Evolutionary conservation across 2,329 filamentous ascomycete genomes (phyloP).

Genomic region (Cytospora mali): DNA sequence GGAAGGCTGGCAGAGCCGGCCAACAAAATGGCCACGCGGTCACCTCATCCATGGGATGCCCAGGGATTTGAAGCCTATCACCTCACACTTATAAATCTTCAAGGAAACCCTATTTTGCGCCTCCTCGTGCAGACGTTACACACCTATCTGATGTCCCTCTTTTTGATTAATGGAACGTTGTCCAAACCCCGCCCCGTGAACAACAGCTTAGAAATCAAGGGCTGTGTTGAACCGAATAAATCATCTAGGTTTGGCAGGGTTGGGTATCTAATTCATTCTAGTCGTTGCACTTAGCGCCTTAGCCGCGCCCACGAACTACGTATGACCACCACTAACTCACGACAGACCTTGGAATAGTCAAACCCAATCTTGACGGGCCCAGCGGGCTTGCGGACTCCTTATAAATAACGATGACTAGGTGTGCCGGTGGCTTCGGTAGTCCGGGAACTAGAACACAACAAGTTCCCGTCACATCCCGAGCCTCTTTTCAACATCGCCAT

Average conservation of each 20-base stretch:
- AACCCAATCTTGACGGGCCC: not conserved
- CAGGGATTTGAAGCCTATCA: not conserved
- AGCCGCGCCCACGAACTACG: not conserved
- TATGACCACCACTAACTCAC: too few relatives aligned
- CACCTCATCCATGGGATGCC: not conserved
- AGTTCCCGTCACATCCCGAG: not conserved
- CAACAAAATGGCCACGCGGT: not conserved
- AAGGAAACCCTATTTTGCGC: not conserved
- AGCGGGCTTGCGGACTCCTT: not conserved
- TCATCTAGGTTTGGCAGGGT: not conserved
- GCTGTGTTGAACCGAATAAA: not conserved
- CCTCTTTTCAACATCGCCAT: too few relatives aligned
- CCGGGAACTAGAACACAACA: not conserved
- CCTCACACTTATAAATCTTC: not conserved
- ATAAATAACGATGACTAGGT: not conserved
- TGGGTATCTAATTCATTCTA: not conserved
- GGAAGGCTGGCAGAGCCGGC: not conserved
- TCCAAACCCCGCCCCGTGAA: not conserved
- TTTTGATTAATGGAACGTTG: not conserved
- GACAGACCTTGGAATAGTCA: too few relatives aligned
- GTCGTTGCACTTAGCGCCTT: not conserved
- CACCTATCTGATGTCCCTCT: too few relatives aligned
- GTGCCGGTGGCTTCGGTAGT: not conserved
- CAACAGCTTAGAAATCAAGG: constrained; percentile 16
- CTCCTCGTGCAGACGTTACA: not conserved